These are phyloP conservation scores for Pneumocystis murina DNA, from an alignment of 1,139 yeast genomes.

Conservation along the genomic window DNA sequence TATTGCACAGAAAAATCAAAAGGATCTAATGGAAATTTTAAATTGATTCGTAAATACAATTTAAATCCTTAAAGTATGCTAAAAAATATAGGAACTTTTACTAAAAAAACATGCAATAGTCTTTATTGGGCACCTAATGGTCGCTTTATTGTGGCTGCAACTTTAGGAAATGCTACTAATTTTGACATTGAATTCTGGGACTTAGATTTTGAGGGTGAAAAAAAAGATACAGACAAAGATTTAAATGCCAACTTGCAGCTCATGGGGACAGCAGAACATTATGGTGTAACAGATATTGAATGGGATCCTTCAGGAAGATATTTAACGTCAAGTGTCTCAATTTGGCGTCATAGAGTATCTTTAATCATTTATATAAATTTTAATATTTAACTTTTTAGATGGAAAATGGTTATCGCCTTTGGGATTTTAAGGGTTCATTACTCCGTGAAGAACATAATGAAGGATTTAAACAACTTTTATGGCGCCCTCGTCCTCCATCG, in stretches of 20 bases:
- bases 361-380: background rate
- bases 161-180: slow-evolving; percentile 47
- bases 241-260: slow-evolving; percentile 47
- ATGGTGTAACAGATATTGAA: slow-evolving; percentile 67
- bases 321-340: slow-evolving; percentile 74
- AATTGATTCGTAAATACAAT: slow-evolving; percentile 24
- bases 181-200: slow-evolving; percentile 71
- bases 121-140: slow-evolving; percentile 89
- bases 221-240: slow-evolving; percentile 31
- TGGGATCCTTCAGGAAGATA: slow-evolving; percentile 98
- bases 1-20: slow-evolving; percentile 59
- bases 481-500: slow-evolving; percentile 96
- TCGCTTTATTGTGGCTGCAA: slow-evolving; percentile 67
- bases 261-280: slow-evolving; percentile 47
- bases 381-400: slow-evolving; percentile 21
- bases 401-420: slow-evolving; percentile 82
- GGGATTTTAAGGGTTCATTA: slow-evolving; percentile 66
- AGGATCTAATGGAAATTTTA: slow-evolving; percentile 40
- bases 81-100: slow-evolving; percentile 29
- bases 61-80: background rate
- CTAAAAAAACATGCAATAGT: slow-evolving; percentile 55
- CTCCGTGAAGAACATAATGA: slow-evolving; percentile 64
- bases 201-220: slow-evolving; percentile 63
- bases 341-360: slow-evolving; percentile 51
- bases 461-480: slow-evolving; percentile 72